Conservation (phyloP, 768 basidiomycete genomes). For the Phylloporus scabripes region DNA sequence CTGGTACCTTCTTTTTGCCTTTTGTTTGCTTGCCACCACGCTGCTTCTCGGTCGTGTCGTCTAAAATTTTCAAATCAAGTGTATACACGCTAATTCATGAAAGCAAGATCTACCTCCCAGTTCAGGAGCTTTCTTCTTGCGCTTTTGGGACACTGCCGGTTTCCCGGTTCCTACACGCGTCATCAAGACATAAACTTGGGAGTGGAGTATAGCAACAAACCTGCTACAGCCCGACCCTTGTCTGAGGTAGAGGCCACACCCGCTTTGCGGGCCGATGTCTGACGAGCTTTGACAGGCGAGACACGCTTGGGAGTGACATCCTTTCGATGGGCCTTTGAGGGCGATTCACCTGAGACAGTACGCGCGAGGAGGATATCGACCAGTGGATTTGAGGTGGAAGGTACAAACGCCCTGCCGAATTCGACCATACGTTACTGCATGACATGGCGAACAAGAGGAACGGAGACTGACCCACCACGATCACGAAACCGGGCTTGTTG, state of each 20-base stretch:
- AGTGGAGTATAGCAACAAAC: conserved; percentile 6
- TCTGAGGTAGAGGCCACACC: background rate
- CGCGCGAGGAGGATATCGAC: conserved; percentile 49
- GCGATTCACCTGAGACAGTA: conserved; percentile 44
- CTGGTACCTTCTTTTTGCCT: conserved; percentile 7
- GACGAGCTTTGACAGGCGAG: conserved; percentile 3
- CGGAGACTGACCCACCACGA: conserved; percentile 50
- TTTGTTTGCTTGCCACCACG: conserved; percentile 14
- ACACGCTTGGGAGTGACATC: background rate
- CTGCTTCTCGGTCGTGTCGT: background rate
- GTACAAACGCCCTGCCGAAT: conserved; percentile 46
- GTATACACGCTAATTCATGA: background rate
- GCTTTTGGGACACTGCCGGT: conserved; percentile 3
- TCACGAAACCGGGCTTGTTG: conserved; percentile 65
- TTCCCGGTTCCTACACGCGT: conserved; percentile 12
- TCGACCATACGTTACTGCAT: background rate
- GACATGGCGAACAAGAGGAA: background rate
- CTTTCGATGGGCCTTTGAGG: conserved; percentile 28
- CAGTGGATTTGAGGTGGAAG: conserved; percentile 44
- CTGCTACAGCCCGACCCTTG: conserved; percentile 2
- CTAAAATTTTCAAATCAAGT: background rate
- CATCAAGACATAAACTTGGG: background rate
- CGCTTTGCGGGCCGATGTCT: background rate
- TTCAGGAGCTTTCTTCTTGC: conserved; percentile 5
- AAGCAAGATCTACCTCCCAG: background rate